Evolutionary conservation across 2,329 filamentous ascomycete genomes (phyloP), one percentile per base, ranked within the genome.

Genomic region (Fusarium equiseti): DNA sequence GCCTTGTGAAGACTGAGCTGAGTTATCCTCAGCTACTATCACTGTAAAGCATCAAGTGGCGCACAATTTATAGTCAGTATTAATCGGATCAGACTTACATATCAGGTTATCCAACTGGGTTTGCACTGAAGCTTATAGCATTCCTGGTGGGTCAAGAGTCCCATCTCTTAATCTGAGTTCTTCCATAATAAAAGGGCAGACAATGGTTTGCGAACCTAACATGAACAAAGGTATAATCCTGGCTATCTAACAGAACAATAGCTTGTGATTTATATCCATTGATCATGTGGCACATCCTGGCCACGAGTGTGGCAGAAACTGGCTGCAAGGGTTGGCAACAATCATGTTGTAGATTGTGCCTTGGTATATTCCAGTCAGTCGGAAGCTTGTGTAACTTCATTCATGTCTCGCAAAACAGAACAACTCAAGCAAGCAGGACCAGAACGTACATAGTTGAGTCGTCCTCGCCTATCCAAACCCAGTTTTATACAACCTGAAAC

Each of bases 21-120:
- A 53, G 46, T 53, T 18, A 57, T 62, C 42, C 53, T 48, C 46
- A 53, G 64, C 22, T 66, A 38, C 26, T 62, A 20, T 44, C 24
- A 31, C 42, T 48, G 13, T 31, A 49, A 68, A 26, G 22, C 43
- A 55, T 63, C 48, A 44, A 20, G 43, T 45, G 50, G 55, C 42
- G 52, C 43, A 52, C 46, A 16, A n/a, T 16, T n/a, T 24, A 11
- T 8, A n/a, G 35, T 38, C 35, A 38, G 16, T 31, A 32, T 22
- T 44, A 24, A 38, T 20, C 31, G 20, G 35, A 40, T 31, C n/a
- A 16, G 32, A 27, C 8, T 27, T 40, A n/a, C 35, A 38, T 26
- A 29, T 44, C n/a, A 18, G 16, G 32, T 9, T 32, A 4, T 20
- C 8, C 31, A 27, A 16, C 6, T 16, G 24, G 18, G 15, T 42